These are phyloP conservation scores for Geotrichum cucujoidarum DNA, from an alignment of 1,139 yeast genomes.

Conservation along the genomic window DNA sequence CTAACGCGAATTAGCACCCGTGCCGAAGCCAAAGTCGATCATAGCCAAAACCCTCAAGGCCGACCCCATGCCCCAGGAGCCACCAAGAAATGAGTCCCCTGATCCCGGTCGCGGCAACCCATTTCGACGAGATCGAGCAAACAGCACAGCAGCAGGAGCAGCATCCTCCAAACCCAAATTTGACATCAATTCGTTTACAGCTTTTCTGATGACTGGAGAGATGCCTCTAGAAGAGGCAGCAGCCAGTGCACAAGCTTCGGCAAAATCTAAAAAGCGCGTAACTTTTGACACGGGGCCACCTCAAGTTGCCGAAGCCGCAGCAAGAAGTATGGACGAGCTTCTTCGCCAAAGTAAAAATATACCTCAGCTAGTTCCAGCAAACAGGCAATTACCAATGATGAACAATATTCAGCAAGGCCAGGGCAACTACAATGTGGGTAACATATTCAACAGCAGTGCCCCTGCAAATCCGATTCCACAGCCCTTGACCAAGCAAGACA, in stretches of 20 bases:
- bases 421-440: slow-evolving; percentile 20
- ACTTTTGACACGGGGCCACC: slow-evolving; percentile 39
- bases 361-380: slow-evolving; percentile 14
- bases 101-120: slow-evolving; percentile 28
- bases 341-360: slow-evolving; percentile 31
- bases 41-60: slow-evolving; percentile 32
- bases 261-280: slow-evolving; percentile 33
- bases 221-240: slow-evolving; percentile 21
- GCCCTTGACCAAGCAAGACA: slow-evolving; percentile 18
- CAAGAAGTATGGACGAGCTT: slow-evolving; percentile 38
- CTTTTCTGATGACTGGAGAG: slow-evolving; percentile 37
- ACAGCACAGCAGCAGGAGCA: slow-evolving; percentile 14
- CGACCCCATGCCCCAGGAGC: slow-evolving; percentile 17
- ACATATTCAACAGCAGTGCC: slow-evolving; percentile 9
- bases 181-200: slow-evolving; percentile 38
- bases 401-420: slow-evolving; percentile 7
- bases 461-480: slow-evolving; percentile 2
- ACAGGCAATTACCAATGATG: slow-evolving; percentile 2
- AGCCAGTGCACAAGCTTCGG: slow-evolving; percentile 11
- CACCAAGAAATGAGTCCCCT: slow-evolving; percentile 13
- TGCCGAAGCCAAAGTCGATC: slow-evolving; percentile 39
- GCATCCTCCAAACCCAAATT: slow-evolving; percentile 22
- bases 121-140: slow-evolving; percentile 26
- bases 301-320: slow-evolving; percentile 40
- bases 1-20: slow-evolving; percentile 30